These are phyloP conservation scores for Colletotrichum caudatum DNA, from an alignment of 2,329 filamentous ascomycete genomes.

Conservation along the genomic window DNA sequence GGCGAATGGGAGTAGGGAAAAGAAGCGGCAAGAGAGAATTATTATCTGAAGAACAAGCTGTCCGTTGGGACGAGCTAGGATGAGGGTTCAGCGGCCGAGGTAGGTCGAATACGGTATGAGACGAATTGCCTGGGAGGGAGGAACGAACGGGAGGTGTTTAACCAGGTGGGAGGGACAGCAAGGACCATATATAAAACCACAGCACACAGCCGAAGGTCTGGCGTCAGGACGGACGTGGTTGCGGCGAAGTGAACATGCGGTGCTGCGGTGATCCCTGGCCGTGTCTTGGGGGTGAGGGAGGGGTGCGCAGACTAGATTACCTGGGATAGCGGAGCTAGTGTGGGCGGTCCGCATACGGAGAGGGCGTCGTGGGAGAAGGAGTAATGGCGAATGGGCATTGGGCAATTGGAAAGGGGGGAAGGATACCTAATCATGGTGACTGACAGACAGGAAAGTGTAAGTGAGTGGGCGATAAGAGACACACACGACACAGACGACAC, in stretches of 20 bases:
- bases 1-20: neutral
- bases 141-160: neutral
- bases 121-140: slow-evolving; percentile 32
- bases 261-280: slow-evolving; percentile 38
- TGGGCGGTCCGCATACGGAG: slow-evolving; percentile 41
- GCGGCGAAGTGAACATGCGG: slow-evolving; percentile 31
- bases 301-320: slow-evolving; percentile 14
- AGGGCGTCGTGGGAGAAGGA: slow-evolving; percentile 35
- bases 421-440: slow-evolving; percentile 32
- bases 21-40: slow-evolving; percentile 23
- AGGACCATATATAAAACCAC: slow-evolving; percentile 36
- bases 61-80: slow-evolving; percentile 32
- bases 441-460: slow-evolving; percentile 37
- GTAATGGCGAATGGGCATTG: slow-evolving; percentile 7
- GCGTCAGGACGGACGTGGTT: slow-evolving; percentile 23
- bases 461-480: slow-evolving; percentile 37
- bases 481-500: slow-evolving; percentile 30
- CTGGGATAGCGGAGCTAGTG: slow-evolving; percentile 34
- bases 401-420: neutral
- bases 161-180: slow-evolving; percentile 20
- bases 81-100: slow-evolving; percentile 33
- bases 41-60: slow-evolving; percentile 33
- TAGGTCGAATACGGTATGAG: slow-evolving; percentile 36
- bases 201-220: slow-evolving; percentile 6
- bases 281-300: slow-evolving; percentile 12